Base-by-base conservation (phyloP, 1,139 yeast species). In the Yamadazyma atmosphaerica region DNA sequence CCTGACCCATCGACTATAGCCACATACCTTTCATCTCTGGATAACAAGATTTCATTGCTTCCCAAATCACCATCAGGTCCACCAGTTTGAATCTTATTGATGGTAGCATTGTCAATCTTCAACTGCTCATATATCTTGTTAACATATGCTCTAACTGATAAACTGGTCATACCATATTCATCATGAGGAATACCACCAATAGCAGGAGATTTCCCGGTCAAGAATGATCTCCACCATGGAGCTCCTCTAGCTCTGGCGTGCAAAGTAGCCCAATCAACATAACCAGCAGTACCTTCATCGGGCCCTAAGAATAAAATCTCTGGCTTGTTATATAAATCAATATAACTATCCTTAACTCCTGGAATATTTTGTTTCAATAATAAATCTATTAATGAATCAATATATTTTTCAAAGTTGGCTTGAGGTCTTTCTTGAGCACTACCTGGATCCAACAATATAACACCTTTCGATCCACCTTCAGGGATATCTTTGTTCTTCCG, bases 51-150 rank as follows among this genome's bases (percentile, higher is more conserved):
- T 68, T 92, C 98, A 61, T 90, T 90, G 35, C 96, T 86, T 27
- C 98, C 98, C 55, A 92, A 76, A 65, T 92, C 98, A 56, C 98
- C 98, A 66, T 92, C 98, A 46, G 98, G 98, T 34, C 98, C 98
- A 66, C 98, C 98, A 41, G 98, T 92, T 71, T 92, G 98, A 58
- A 92, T 72, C 67, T 92, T 92, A 54, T 75, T 76, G 43, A 90
- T 77, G 32, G 58, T 57, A 26, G 77, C 66, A 44, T 77, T 66
- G 49, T 83, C 79, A 46, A 90, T 70, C 32, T 65, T 61, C 45
- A 85, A 75, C 61, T 88, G 86, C 52, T 87, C 85, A 63, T 90
- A 92, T 45, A 90, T 83, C 58, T 88, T 87, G 61, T 86, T 84
- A 42, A 92, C 95, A 61, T 83, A 92, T 39, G 96, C 87, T 56